Evolutionary conservation across 192 early-diverging fungal species (phyloP).

Genomic region (Chytriomyces confervae): DNA sequence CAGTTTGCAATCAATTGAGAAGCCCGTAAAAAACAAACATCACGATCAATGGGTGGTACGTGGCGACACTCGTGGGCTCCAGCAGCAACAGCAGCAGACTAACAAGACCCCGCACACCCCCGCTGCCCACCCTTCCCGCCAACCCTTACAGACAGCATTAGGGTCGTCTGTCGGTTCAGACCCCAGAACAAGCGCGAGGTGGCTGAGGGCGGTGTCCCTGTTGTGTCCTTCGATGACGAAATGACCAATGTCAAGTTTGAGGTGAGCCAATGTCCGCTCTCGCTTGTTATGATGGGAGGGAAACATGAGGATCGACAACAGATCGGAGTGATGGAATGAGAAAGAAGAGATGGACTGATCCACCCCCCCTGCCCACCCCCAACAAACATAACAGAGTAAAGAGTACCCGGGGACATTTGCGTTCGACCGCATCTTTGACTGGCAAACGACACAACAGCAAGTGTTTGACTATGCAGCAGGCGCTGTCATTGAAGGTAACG

Average conservation of each 20-base stretch:
- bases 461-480: conserved; percentile 92
- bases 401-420: conserved; percentile 77
- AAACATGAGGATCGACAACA: neutral
- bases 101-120: neutral
- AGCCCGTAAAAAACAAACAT: neutral
- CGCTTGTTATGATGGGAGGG: conserved; percentile 19
- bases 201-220: conserved; percentile 86
- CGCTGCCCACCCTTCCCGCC: neutral
- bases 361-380: neutral
- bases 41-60: conserved; percentile 24
- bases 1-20: neutral
- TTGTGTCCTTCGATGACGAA: conserved; percentile 79
- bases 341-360: neutral
- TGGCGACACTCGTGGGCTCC: neutral
- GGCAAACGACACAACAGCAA: conserved; percentile 78
- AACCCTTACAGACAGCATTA: conserved; percentile 69
- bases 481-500: conserved; percentile 88
- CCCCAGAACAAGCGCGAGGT: conserved; percentile 94
- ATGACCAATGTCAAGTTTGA: conserved; percentile 71
- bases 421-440: conserved; percentile 92
- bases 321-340: conserved; percentile 7
- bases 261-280: conserved; percentile 37
- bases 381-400: conserved; percentile 39
- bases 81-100: neutral
- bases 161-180: conserved; percentile 96